These are phyloP conservation scores for Quercus dentata DNA, from an alignment of 306 rosid species.

Conservation along the genomic window DNA sequence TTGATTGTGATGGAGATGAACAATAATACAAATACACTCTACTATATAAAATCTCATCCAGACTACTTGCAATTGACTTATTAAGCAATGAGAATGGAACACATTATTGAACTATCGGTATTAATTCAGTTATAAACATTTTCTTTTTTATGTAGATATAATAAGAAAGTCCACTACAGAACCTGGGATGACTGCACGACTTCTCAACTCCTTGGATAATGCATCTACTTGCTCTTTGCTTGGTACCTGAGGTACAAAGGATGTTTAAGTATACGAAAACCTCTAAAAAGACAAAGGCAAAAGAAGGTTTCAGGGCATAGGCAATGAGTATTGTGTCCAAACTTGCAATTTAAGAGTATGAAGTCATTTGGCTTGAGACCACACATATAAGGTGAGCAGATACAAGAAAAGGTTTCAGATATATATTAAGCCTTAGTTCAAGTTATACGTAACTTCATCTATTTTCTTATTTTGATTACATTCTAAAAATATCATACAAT, in stretches of 20 bases:
- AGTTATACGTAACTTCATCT: neutral
- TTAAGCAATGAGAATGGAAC: neutral
- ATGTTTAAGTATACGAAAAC: neutral
- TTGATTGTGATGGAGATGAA: neutral
- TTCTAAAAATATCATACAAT: neutral
- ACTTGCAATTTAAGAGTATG: neutral
- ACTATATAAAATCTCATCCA: neutral
- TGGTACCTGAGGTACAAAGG: constrained; percentile 59
- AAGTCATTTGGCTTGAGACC: neutral
- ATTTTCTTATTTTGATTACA: neutral
- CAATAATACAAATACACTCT: neutral
- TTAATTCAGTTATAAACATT: neutral
- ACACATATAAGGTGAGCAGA: neutral
- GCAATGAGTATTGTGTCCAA: neutral
- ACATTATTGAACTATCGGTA: neutral
- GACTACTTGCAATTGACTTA: neutral
- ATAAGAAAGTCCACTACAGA: constrained; percentile 2
- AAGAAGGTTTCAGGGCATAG: neutral
- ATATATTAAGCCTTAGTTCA: neutral
- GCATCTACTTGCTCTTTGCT: constrained; percentile 90
- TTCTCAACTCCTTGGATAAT: constrained; percentile 72
- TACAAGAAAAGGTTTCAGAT: neutral
- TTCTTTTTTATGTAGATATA: neutral
- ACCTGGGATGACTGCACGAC: constrained; percentile 92
- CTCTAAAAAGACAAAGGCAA: neutral